These are phyloP conservation scores for Solanum corneliomulleri DNA, from an alignment of 257 asterid genomes.

Conservation along the genomic window DNA sequence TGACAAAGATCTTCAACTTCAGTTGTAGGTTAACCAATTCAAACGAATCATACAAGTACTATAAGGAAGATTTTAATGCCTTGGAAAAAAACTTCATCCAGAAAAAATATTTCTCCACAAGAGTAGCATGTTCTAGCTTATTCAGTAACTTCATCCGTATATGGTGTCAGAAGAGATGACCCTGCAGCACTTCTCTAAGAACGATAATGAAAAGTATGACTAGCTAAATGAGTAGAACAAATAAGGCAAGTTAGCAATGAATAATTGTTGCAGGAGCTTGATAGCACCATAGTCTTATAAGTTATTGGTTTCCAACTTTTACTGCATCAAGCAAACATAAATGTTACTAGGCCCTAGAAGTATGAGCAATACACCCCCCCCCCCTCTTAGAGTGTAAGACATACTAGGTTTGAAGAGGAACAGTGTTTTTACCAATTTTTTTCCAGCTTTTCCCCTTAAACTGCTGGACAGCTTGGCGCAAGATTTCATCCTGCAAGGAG, in stretches of 20 bases:
- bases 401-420: neutral
- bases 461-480: conserved; percentile 78
- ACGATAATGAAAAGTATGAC: neutral
- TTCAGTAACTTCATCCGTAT: neutral
- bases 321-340: neutral
- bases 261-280: neutral
- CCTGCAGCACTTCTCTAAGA: neutral
- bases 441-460: conserved; percentile 95
- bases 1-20: neutral
- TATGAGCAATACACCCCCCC: neutral
- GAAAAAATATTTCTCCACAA: neutral
- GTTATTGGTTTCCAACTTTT: neutral
- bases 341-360: neutral
- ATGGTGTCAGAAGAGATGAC: neutral
- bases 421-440: conserved; percentile 49
- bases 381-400: neutral
- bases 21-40: neutral
- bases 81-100: neutral
- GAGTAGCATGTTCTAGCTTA: neutral
- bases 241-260: neutral
- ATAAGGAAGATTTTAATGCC: neutral
- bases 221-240: neutral
- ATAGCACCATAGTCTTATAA: neutral
- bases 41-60: neutral
- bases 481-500: conserved; percentile 46